Conservation (phyloP, 192 early-diverging fungal genomes). For the Coemansia sp. region DNA sequence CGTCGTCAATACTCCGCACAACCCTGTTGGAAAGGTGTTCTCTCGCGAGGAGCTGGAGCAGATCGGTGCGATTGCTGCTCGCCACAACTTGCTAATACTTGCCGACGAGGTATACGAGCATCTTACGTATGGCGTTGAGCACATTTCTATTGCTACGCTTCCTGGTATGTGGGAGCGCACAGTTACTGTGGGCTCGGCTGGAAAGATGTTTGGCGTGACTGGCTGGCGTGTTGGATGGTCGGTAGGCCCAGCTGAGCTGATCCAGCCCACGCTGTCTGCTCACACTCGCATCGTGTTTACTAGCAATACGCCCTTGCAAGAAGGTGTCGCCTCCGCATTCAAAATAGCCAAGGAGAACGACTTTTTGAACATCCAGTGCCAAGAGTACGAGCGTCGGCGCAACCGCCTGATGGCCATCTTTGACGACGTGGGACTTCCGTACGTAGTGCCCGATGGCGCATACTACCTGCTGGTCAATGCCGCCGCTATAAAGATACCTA, state of each 20-base stretch:
- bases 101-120: conserved; percentile 97
- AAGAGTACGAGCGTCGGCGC: conserved; percentile 71
- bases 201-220: conserved; percentile 94
- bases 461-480: conserved; percentile 94
- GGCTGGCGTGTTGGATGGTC: conserved; percentile 98
- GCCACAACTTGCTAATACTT: conserved; percentile 86
- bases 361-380: conserved; percentile 73
- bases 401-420: conserved; percentile 72
- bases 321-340: conserved; percentile 77
- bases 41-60: conserved; percentile 70
- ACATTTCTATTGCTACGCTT: conserved; percentile 80
- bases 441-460: conserved; percentile 86
- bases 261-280: conserved; percentile 76
- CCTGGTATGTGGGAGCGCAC: conserved; percentile 91
- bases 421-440: conserved; percentile 69
- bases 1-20: conserved; percentile 96
- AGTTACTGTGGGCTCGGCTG: conserved; percentile 89
- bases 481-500: conserved; percentile 64
- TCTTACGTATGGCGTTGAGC: conserved; percentile 75
- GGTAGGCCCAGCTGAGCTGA: conserved; percentile 73
- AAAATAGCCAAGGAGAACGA: conserved; percentile 61
- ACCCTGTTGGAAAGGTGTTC: conserved; percentile 90
- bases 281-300: conserved; percentile 92
- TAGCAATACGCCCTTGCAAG: conserved; percentile 88
- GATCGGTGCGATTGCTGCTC: conserved; percentile 74